Evolutionary conservation across 768 basidiomycete genomes (phyloP).

Genomic region (Scleroderma citrinum): DNA sequence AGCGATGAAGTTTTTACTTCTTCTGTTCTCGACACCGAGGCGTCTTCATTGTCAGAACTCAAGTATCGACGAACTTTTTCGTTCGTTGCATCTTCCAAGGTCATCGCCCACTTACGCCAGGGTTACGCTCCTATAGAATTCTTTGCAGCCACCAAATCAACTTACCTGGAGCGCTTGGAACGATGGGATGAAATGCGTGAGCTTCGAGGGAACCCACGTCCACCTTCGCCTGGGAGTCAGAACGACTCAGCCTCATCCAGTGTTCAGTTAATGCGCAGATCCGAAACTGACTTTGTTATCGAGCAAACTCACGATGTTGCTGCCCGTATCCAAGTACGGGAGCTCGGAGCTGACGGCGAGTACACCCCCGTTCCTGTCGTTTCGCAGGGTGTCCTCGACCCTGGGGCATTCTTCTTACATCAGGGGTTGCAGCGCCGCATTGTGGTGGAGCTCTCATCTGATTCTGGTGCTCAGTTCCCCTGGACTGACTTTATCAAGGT

Average conservation of each 20-base stretch:
- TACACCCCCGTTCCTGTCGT: constrained; percentile 82
- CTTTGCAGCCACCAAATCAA: constrained; percentile 75
- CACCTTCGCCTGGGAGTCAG: constrained; percentile 26
- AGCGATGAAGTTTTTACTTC: constrained; percentile 85
- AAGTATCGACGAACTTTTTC: constrained; percentile 82
- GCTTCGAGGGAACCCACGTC: constrained; percentile 43
- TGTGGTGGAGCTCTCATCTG: constrained; percentile 68
- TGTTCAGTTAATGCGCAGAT: constrained; percentile 78
- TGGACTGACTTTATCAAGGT: constrained; percentile 79
- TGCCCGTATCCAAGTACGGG: constrained; percentile 79
- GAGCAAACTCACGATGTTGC: constrained; percentile 90
- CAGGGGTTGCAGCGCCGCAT: constrained; percentile 91
- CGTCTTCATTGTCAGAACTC: constrained; percentile 66
- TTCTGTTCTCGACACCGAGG: constrained; percentile 64
- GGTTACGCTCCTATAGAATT: constrained; percentile 87
- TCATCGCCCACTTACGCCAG: constrained; percentile 62
- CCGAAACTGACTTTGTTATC: constrained; percentile 86
- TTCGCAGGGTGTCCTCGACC: constrained; percentile 67
- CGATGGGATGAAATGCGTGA: constrained; percentile 94
- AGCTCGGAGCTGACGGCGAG: constrained; percentile 78
- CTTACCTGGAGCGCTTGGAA: constrained; percentile 84
- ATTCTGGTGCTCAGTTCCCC: constrained; percentile 84
- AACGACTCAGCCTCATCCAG: constrained; percentile 36
- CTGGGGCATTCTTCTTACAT: constrained; percentile 81
- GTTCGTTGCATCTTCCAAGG: constrained; percentile 67